Evolutionary conservation across 768 basidiomycete genomes (phyloP).

Genomic region (Dioszegia aurantiaca): DNA sequence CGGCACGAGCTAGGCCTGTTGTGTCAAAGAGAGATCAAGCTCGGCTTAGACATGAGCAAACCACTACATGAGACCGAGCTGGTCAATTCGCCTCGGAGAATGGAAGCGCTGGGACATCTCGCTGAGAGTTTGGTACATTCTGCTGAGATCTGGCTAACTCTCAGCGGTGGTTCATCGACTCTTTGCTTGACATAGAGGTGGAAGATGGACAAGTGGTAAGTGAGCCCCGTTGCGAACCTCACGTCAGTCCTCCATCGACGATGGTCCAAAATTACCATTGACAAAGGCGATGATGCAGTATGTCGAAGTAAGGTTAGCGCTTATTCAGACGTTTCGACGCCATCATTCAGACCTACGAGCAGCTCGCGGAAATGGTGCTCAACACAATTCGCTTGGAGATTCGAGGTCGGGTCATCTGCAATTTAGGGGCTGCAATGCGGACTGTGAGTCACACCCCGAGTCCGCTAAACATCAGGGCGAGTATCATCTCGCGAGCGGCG

Average conservation of each 20-base stretch:
- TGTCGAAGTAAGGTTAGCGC: conserved; percentile 43
- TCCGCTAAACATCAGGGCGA: conserved; percentile 63
- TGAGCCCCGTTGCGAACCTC: not conserved
- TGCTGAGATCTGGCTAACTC: conserved; percentile 53
- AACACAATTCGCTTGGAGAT: conserved; percentile 84
- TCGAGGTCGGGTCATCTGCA: conserved; percentile 76
- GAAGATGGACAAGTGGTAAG: conserved; percentile 54
- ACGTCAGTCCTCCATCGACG: conserved; percentile 32
- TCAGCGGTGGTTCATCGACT: conserved; percentile 72
- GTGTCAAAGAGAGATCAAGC: conserved; percentile 71
- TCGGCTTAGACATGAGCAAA: conserved; percentile 65
- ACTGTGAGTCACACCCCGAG: conserved; percentile 57
- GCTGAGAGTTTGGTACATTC: conserved; percentile 78
- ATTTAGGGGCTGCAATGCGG: conserved; percentile 73
- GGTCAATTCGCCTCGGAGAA: conserved; percentile 66
- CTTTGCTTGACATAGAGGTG: conserved; percentile 64
- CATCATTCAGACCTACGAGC: conserved; percentile 82
- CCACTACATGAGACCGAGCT: conserved; percentile 64
- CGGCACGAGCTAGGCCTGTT: conserved; percentile 54
- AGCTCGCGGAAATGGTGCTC: conserved; percentile 79
- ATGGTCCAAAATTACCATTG: conserved; percentile 66
- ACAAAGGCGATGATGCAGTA: conserved; percentile 87
- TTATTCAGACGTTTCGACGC: conserved; percentile 78
- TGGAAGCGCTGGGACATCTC: conserved; percentile 71
- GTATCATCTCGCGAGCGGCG: conserved; percentile 76